phyloP scores from a whole-genome alignment of 208 protist species.

The Trypanosoma rangeli region DNA sequence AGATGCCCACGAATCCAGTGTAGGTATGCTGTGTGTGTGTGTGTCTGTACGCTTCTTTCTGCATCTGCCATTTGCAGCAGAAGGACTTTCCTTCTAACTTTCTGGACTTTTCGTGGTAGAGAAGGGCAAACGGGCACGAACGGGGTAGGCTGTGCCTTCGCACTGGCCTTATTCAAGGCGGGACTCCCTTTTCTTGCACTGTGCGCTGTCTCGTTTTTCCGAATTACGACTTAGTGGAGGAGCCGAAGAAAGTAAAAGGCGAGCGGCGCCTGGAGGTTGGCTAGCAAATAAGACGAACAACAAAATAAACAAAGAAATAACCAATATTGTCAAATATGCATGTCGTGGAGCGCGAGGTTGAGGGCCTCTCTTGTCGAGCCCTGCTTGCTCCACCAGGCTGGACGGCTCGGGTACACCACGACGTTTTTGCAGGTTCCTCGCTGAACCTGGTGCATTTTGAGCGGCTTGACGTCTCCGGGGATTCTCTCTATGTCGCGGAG shows the following conservation, averaged over 20 bases:
- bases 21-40: neutral
- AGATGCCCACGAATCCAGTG: too few species aligned
- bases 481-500: conserved; percentile 54
- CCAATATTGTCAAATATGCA: conserved; percentile 25
- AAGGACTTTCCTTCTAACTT: neutral
- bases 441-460: conserved; percentile 57
- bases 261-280: neutral
- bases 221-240: neutral
- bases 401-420: conserved; percentile 52
- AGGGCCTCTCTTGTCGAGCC: conserved; percentile 44
- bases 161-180: too few species aligned
- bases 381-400: conserved; percentile 59
- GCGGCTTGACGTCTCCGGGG: conserved; percentile 29
- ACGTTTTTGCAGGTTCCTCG: conserved; percentile 34
- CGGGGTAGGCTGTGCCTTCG: too few species aligned
- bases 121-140: too few species aligned
- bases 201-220: neutral
- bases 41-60: neutral
- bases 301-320: conserved; percentile 3
- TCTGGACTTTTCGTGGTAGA: too few species aligned
- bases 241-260: neutral
- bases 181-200: neutral
- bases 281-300: neutral
- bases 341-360: conserved; percentile 38
- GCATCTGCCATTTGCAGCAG: neutral